Evolutionary conservation across 495 filamentous ascomycete genomes (phyloP), one percentile per base, ranked within the genome.

Genomic region (Aspergillus heteromorphus): DNA sequence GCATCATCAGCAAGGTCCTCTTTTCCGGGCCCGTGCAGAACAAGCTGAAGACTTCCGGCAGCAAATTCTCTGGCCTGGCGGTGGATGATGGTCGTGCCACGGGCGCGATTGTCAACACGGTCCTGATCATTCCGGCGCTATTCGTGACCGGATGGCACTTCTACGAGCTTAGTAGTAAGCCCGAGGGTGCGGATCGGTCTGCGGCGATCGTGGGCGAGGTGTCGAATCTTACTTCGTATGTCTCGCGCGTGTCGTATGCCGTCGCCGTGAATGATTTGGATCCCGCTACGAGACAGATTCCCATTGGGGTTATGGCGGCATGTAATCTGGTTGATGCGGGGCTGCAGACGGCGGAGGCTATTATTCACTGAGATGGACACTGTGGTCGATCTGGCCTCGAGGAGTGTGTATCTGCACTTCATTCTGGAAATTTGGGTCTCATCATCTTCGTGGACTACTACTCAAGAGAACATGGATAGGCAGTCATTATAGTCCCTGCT

Each of bases 321-420:
- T 14, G 43, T 27, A 27, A 47, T 47, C 16, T 25, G 9, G 18
- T 27, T 2, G 20, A 27, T 10, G 43, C 43, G 8, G 43, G 43
- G 21, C 25, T 47, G 43, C 21, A 25, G 43, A 27, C 21, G 2
- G 43, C 43, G 18, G 65, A 73, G 52, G 62, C 75, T 10, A 36
- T 36, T 36, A 36, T 36, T 36, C 31, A 36, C 13, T 36, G 31
- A 36, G 23, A 27, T 27, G n/a, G n/a, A n/a, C n/a, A n/a, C n/a
- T n/a, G n/a, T n/a, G n/a, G n/a, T n/a, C n/a, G n/a, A n/a, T n/a
- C n/a, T n/a, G n/a, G n/a, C n/a, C n/a, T n/a, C n/a, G n/a, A n/a
- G n/a, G n/a, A n/a, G n/a, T n/a, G n/a, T n/a, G n/a, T n/a, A n/a
- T n/a, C n/a, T n/a, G n/a, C n/a, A n/a, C n/a, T n/a, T n/a, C n/a